These are phyloP conservation scores for Sarcodon aspratus DNA, from an alignment of 768 basidiomycete genomes.

Conservation along the genomic window DNA sequence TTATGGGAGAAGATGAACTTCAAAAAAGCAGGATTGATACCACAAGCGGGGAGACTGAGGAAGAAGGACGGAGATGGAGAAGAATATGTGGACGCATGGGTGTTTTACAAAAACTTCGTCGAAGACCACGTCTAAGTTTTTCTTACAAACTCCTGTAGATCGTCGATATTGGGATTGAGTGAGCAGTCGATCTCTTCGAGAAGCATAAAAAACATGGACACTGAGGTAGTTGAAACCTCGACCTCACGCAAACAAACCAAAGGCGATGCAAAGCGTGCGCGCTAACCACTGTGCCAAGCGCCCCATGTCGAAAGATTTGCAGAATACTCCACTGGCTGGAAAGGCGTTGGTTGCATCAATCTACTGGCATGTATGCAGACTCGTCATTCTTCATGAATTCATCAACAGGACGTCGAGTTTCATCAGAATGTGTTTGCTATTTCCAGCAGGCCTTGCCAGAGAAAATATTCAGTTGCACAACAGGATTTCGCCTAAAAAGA, in stretches of 20 bases:
- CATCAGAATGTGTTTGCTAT: too few species aligned
- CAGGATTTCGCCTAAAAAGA: neutral
- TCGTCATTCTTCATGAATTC: too few species aligned
- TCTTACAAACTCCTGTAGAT: too few species aligned
- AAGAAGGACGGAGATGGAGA: slow-evolving; percentile 58
- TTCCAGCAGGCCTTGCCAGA: too few species aligned
- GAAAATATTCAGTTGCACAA: too few species aligned
- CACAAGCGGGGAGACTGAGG: slow-evolving; percentile 61
- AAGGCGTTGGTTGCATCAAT: too few species aligned
- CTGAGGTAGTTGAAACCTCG: slow-evolving; percentile 20
- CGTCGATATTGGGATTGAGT: too few species aligned
- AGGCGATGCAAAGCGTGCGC: slow-evolving; percentile 22
- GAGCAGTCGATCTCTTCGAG: too few species aligned
- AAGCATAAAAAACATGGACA: slow-evolving; percentile 12
- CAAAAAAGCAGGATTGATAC: slow-evolving; percentile 65
- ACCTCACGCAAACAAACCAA: slow-evolving; percentile 16
- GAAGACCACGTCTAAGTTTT: slow-evolving; percentile 9
- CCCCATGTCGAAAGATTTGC: slow-evolving; percentile 3
- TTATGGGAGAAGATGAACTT: slow-evolving; percentile 85
- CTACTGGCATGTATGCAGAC: too few species aligned
- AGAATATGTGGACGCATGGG: slow-evolving; percentile 82
- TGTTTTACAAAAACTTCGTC: slow-evolving; percentile 72
- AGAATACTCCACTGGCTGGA: too few species aligned
- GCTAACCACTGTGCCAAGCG: slow-evolving; percentile 25
- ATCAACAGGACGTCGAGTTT: too few species aligned